Evolutionary conservation across 306 rosid genomes (phyloP), one percentile per base, ranked within the genome.

Genomic region (Casuarina equisetifolia): DNA sequence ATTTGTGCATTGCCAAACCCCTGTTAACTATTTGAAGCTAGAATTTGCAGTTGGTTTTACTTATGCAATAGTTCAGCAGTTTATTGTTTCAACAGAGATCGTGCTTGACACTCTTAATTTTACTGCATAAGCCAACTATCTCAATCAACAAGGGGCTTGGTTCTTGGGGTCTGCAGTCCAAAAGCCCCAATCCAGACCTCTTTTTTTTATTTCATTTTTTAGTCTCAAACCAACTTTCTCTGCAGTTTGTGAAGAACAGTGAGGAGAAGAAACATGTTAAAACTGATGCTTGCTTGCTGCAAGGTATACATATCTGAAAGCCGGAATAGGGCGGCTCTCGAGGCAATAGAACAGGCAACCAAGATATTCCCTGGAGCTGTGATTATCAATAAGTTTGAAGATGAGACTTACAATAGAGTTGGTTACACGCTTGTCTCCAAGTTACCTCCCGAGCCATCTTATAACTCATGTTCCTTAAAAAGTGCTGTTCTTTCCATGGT

Each of bases 301-400:
- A 95, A 95, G 85, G 90, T 95, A 25, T 92, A 95, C 83, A 85
- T 92, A 74, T 95, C 99, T 61, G 98, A 95, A 74, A 92, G 94
- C 84, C 80, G 99, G 78, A 92, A 88, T 83, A 88, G 77, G 82
- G 78, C 39, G 66, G 98, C 93, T 1, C 76, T 95, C 66, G 93
- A 92, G 52, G 75, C 87, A 2, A 91, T 91, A 19, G 98, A 92
- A 76, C 70, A 36, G 74, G 97, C 97, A 70, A 90, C 90, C 44
- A 92, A 85, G 85, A 74, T 72, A 71, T 88, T 87, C 80, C 92
- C 90, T 3, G 79, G 72, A 52, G 93, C 86, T 55, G 91, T 91
- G 15, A 80, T 92, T 53, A 67, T 96, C 70, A 88, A 88, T 79
- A 96, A 89, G 88, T 92, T 96, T 82, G 91, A 85, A 73, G 98